Evolutionary conservation across 2,329 filamentous ascomycete genomes (phyloP).

Genomic region (Alternaria brassicicola): DNA sequence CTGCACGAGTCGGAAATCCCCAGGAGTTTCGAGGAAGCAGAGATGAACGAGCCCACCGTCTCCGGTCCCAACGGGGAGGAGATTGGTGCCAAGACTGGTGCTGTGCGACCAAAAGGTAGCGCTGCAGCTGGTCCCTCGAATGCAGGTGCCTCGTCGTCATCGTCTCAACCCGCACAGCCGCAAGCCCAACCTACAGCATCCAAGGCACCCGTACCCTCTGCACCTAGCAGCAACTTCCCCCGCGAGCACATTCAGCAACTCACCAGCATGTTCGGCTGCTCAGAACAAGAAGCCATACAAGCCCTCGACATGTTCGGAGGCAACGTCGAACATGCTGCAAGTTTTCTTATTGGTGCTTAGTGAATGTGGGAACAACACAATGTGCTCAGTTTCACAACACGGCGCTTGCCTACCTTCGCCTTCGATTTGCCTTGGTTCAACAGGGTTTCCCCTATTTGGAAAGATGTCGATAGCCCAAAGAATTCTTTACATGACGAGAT

Average conservation of each 20-base stretch:
- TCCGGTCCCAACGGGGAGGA: slow-evolving; percentile 86
- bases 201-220: slow-evolving; percentile 21
- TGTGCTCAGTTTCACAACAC: not conserved
- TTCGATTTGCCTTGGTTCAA: not conserved
- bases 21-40: slow-evolving; percentile 74
- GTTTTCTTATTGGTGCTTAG: slow-evolving; percentile 66
- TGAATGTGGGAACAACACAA: not conserved
- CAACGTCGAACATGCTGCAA: slow-evolving; percentile 87
- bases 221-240: slow-evolving; percentile 50
- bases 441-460: not conserved
- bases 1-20: slow-evolving; percentile 93
- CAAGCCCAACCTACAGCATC: slow-evolving; percentile 20
- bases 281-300: slow-evolving; percentile 74
- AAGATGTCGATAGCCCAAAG: not conserved
- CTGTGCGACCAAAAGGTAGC: slow-evolving; percentile 63
- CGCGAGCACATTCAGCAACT: slow-evolving; percentile 77
- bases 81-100: slow-evolving; percentile 83
- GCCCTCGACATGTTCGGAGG: slow-evolving; percentile 83
- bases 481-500: not conserved
- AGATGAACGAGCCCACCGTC: slow-evolving; percentile 80
- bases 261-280: slow-evolving; percentile 73
- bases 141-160: slow-evolving; percentile 23
- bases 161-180: slow-evolving; percentile 13
- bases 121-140: slow-evolving; percentile 37
- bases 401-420: not conserved